Evolutionary conservation across 2,329 filamentous ascomycete genomes (phyloP).

Genomic region (Pyrenochaeta sp.): DNA sequence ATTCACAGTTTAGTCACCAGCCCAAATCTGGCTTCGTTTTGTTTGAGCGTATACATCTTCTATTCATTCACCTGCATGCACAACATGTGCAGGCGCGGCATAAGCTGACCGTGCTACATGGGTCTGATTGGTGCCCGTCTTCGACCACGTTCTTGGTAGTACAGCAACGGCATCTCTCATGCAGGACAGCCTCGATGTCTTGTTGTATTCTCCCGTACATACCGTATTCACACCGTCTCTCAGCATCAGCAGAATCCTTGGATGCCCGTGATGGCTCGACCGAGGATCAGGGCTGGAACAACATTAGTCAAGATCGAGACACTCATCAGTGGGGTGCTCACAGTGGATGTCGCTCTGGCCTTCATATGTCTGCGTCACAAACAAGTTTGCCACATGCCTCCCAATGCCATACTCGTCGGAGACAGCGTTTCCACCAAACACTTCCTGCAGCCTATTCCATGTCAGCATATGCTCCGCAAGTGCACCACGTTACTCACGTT

Average conservation of each 20-base stretch:
- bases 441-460: conserved; percentile 76
- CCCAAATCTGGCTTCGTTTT: conserved; percentile 11
- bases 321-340: conserved; percentile 61
- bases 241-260: conserved; percentile 75
- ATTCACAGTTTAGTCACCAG: conserved; percentile 25
- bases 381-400: conserved; percentile 93
- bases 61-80: conserved; percentile 27
- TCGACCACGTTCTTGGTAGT: conserved; percentile 9
- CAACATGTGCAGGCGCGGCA: conserved; percentile 18
- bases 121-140: conserved; percentile 4
- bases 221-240: not conserved
- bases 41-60: conserved; percentile 27
- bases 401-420: conserved; percentile 97
- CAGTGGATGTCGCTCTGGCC: conserved; percentile 98
- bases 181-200: not conserved
- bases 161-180: conserved; percentile 6
- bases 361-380: conserved; percentile 97
- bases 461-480: conserved; percentile 15
- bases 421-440: conserved; percentile 97
- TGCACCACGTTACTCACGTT: conserved; percentile 53
- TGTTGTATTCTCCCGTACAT: not conserved
- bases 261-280: conserved; percentile 67
- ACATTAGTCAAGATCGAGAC: conserved; percentile 34
- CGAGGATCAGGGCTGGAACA: conserved; percentile 57
- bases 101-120: conserved; percentile 9